These are phyloP conservation scores for Fraxinus latifolia DNA, from an alignment of 305 asterid species.

Conservation along the genomic window DNA sequence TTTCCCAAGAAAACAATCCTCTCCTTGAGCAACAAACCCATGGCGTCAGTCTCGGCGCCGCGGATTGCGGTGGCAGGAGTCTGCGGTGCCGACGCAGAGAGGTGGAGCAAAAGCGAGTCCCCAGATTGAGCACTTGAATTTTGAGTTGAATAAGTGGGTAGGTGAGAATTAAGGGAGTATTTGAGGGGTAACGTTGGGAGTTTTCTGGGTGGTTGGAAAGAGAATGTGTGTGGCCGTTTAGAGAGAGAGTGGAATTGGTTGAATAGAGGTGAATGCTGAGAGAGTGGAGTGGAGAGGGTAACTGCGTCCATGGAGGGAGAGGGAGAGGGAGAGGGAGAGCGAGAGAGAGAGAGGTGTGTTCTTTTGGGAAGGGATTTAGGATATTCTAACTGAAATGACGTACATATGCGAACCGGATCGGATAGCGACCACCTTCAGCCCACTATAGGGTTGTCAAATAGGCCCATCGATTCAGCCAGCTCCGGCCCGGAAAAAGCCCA, in stretches of 20 bases:
- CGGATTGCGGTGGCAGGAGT: conserved; percentile 58
- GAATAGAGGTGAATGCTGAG: conserved; percentile 31
- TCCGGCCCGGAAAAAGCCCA: no score
- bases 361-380: not conserved
- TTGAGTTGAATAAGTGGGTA: conserved; percentile 23
- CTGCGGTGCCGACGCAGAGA: conserved; percentile 42
- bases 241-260: conserved; percentile 28
- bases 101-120: conserved; percentile 34
- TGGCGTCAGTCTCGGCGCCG: conserved; percentile 68
- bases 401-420: not conserved
- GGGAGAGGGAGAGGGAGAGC: no score
- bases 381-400: not conserved
- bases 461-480: no score
- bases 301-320: not conserved
- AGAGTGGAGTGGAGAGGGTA: conserved; percentile 36
- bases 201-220: conserved; percentile 17
- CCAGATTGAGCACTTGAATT: conserved; percentile 17
- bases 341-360: no score
- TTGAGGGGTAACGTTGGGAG: conserved; percentile 30
- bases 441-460: not conserved
- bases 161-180: conserved; percentile 35
- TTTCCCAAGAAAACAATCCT: conserved; percentile 84
- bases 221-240: conserved; percentile 5
- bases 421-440: not conserved
- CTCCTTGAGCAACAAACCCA: conserved; percentile 81